Conservation (phyloP, 805 yeast genomes). For the Metschnikowia hibisci region DNA sequence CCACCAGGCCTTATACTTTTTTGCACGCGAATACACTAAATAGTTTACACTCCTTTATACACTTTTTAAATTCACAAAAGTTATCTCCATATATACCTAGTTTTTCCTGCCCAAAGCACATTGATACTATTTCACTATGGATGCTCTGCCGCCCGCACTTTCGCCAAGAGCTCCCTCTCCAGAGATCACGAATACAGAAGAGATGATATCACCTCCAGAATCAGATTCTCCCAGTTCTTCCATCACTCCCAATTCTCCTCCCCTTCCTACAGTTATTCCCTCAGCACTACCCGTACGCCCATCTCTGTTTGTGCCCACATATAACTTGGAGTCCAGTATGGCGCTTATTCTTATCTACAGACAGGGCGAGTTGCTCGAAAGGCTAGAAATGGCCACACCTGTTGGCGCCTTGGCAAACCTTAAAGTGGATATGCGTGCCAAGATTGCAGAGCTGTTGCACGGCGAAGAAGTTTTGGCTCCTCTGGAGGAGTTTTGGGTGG, state of each 20-base stretch:
- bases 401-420: slow-evolving; percentile 12
- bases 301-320: slow-evolving; percentile 3
- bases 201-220: neutral
- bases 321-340: slow-evolving; percentile 8
- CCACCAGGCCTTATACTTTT: no score
- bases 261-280: neutral
- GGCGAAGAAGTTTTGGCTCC: slow-evolving; percentile 2
- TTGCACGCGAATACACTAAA: neutral
- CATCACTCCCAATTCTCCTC: neutral
- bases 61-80: neutral
- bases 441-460: neutral
- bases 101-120: no score
- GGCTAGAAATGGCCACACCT: slow-evolving; percentile 11
- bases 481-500: slow-evolving; percentile 19
- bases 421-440: slow-evolving; percentile 6
- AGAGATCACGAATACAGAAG: neutral
- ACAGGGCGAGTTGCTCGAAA: slow-evolving; percentile 10
- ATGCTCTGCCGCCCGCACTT: neutral
- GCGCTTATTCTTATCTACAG: slow-evolving; percentile 12
- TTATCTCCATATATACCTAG: neutral
- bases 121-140: no score
- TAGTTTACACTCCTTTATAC: neutral
- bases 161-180: neutral
- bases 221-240: no score
- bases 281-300: slow-evolving; percentile 12